Evolutionary conservation across 2,329 filamentous ascomycete species (phyloP).

Genomic region (Neoarthrinium moseri): DNA sequence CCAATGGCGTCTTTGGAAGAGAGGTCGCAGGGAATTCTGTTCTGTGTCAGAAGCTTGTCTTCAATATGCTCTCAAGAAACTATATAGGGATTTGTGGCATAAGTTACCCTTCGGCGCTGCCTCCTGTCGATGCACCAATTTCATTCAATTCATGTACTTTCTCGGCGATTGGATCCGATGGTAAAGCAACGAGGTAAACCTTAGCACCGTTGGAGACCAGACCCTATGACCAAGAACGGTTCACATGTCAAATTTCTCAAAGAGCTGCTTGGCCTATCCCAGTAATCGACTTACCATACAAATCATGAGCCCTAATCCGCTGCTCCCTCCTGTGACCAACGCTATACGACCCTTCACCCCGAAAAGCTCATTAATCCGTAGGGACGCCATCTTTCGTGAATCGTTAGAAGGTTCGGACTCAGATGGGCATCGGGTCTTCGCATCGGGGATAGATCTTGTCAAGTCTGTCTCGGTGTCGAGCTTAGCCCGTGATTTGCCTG

Average conservation of each 20-base stretch:
- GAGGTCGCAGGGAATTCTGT: slow-evolving; percentile 32
- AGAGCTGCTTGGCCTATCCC: neutral
- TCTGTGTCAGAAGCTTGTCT: neutral
- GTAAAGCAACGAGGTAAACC: slow-evolving; percentile 40
- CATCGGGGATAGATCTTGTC: no score
- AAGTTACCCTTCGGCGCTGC: slow-evolving; percentile 36
- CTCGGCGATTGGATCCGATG: slow-evolving; percentile 37
- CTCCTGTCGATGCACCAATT: slow-evolving; percentile 33
- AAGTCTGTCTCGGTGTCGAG: no score
- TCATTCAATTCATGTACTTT: slow-evolving; percentile 36
- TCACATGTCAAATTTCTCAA: no score
- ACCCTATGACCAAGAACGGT: slow-evolving; percentile 30
- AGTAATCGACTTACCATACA: slow-evolving; percentile 29
- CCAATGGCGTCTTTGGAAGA: slow-evolving; percentile 38
- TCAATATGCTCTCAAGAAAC: neutral
- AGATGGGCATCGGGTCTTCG: no score
- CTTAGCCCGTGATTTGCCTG: no score
- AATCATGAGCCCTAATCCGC: slow-evolving; percentile 47
- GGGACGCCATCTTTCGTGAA: neutral
- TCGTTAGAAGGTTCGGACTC: no score
- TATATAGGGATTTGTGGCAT: slow-evolving; percentile 6
- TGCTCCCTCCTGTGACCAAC: slow-evolving; percentile 36
- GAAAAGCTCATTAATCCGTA: slow-evolving; percentile 16
- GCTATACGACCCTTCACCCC: slow-evolving; percentile 30
- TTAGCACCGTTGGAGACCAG: slow-evolving; percentile 44